Percentiles rank a stretch among this genome's conserved stretches.
Evolutionary conservation across 2,329 filamentous ascomycete genomes (phyloP).

Genomic region (Colletotrichum cereale): DNA sequence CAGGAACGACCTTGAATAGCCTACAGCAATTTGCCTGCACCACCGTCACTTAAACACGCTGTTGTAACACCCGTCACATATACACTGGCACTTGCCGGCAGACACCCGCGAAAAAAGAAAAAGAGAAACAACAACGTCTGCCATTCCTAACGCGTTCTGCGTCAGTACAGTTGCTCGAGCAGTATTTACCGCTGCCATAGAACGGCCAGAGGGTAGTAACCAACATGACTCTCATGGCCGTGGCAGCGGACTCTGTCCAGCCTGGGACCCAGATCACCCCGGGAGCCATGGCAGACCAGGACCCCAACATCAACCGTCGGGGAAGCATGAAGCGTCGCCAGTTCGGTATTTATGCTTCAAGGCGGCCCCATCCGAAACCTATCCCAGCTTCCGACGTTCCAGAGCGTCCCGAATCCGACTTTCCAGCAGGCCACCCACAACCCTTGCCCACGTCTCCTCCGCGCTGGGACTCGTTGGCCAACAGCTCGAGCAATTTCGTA

Average conservation of each 20-base stretch:
- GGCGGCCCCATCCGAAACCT: conserved; percentile 38
- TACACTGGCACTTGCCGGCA: conserved; percentile 39
- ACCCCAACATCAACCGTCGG: conserved; percentile 31
- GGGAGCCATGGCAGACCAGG: conserved; percentile 31
- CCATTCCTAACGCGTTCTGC: conserved; percentile 5
- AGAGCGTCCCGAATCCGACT: conserved; percentile 32
- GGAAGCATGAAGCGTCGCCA: conserved; percentile 41
- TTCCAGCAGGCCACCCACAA: conserved; percentile 44
- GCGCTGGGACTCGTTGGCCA: conserved; percentile 61
- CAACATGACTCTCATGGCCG: conserved; percentile 41
- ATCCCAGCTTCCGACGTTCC: conserved; percentile 39
- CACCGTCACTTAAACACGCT: conserved; percentile 38
- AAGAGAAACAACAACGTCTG: background rate
- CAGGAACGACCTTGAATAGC: conserved; percentile 35
- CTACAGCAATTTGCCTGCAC: conserved; percentile 31
- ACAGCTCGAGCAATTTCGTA: conserved; percentile 38
- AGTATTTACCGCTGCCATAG: conserved; percentile 35
- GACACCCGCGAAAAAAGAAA: conserved; percentile 1
- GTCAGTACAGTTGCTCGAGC: conserved; percentile 8
- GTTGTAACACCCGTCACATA: conserved; percentile 41
- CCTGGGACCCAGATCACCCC: conserved; percentile 27
- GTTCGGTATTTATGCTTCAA: conserved; percentile 42
- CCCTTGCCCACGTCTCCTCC: conserved; percentile 52
- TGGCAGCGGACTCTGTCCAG: conserved; percentile 41
- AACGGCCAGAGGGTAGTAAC: conserved; percentile 33